Evolutionary conservation across 768 basidiomycete genomes (phyloP).

Genomic region (Pleurotus sapidus): DNA sequence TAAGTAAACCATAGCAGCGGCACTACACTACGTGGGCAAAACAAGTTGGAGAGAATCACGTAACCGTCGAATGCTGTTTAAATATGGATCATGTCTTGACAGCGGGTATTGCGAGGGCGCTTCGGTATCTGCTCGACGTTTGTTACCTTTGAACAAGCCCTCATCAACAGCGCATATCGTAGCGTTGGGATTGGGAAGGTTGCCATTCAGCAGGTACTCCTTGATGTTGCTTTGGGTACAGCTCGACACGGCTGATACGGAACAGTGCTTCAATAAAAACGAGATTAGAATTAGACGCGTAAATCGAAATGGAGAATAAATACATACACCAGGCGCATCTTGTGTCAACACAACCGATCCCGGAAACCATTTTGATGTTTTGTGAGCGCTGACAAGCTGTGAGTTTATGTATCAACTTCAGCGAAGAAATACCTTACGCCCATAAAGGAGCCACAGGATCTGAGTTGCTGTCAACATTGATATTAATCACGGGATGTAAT

Average conservation of each 20-base stretch:
- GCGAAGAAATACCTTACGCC: background rate
- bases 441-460: slow-evolving; percentile 17
- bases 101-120: no score
- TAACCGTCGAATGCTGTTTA: no score
- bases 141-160: slow-evolving; percentile 19
- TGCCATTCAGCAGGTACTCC: slow-evolving; percentile 2
- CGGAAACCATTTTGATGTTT: slow-evolving; percentile 12
- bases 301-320: background rate
- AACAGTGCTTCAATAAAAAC: slow-evolving; percentile 25
- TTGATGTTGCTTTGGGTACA: slow-evolving; percentile 28
- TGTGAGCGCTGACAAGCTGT: slow-evolving; percentile 9
- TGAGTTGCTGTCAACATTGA: background rate
- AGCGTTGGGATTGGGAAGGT: background rate
- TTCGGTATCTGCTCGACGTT: background rate
- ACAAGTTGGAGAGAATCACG: no score
- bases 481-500: background rate
- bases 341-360: slow-evolving; percentile 15
- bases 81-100: no score
- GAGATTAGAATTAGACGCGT: background rate
- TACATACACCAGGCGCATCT: slow-evolving; percentile 12
- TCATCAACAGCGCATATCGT: slow-evolving; percentile 36
- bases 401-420: background rate
- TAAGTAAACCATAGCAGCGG: no score
- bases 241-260: slow-evolving; percentile 26
- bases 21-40: no score